Percentiles rank a stretch among this genome's conserved stretches.
These are phyloP conservation scores for Vigna angularis DNA, from an alignment of 306 rosid genomes.

Conservation along the genomic window DNA sequence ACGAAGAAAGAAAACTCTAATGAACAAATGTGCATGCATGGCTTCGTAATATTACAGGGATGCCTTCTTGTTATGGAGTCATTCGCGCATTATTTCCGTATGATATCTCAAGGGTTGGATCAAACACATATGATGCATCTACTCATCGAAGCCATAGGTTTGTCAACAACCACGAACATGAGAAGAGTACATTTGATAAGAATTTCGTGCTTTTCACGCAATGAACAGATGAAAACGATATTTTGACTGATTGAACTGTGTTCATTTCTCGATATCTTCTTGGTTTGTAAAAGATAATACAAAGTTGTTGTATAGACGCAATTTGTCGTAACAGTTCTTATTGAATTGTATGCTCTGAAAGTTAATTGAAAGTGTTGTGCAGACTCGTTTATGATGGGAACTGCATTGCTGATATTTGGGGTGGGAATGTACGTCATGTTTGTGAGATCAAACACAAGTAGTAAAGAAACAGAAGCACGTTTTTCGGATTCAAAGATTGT, in stretches of 20 bases:
- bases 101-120: constrained; percentile 41
- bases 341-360: too few relatives aligned
- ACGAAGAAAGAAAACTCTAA: background rate
- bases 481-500: constrained; percentile 27
- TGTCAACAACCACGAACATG: background rate
- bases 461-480: constrained; percentile 9
- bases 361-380: constrained; percentile 23
- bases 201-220: too few relatives aligned
- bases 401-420: constrained; percentile 54
- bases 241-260: too few relatives aligned
- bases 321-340: background rate
- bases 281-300: too few relatives aligned
- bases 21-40: background rate
- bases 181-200: too few relatives aligned
- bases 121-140: constrained; percentile 49
- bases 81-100: constrained; percentile 45
- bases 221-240: too few relatives aligned
- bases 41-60: constrained; percentile 42
- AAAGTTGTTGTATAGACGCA: background rate
- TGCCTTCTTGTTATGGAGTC: constrained; percentile 48
- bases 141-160: constrained; percentile 59
- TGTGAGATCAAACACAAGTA: constrained; percentile 41
- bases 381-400: constrained; percentile 59
- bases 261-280: too few relatives aligned
- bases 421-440: constrained; percentile 53